Conservation (phyloP, 2,329 filamentous ascomycete species). For the Tolypocladium nubicola region DNA sequence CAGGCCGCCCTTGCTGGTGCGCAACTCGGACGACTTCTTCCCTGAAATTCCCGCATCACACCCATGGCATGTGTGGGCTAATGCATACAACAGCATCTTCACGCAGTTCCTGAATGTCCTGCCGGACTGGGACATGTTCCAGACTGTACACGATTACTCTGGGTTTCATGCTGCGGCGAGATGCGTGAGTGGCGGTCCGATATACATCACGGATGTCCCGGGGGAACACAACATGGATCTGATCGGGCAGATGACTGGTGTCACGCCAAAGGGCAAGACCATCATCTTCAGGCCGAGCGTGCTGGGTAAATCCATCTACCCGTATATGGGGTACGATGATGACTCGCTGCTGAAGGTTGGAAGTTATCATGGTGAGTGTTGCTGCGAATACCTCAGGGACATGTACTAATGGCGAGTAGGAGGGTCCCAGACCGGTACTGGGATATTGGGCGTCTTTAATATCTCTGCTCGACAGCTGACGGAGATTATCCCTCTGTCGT, state of each 20-base stretch:
- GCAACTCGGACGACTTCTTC: constrained; percentile 90
- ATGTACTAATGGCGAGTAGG: constrained; percentile 18
- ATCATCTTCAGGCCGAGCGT: constrained; percentile 72
- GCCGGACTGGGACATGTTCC: constrained; percentile 72
- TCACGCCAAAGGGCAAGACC: constrained; percentile 60
- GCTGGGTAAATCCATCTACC: constrained; percentile 59
- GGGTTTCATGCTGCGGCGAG: constrained; percentile 83
- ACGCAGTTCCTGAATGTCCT: constrained; percentile 78
- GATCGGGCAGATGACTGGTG: constrained; percentile 71
- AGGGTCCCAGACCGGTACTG: constrained; percentile 53
- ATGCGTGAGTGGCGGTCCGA: constrained; percentile 80
- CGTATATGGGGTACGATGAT: constrained; percentile 69
- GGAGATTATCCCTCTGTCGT: constrained; percentile 58
- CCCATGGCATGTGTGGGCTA: constrained; percentile 91
- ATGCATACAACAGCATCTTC: constrained; percentile 79
- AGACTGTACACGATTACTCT: constrained; percentile 56
- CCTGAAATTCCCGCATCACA: constrained; percentile 72
- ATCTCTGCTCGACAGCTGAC: constrained; percentile 50
- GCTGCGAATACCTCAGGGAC: too few species aligned
- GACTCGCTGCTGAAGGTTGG: constrained; percentile 64
- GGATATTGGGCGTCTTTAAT: constrained; percentile 81
- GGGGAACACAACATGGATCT: constrained; percentile 68
- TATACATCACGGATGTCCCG: constrained; percentile 88
- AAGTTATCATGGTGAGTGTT: constrained; percentile 57
- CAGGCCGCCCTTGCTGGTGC: constrained; percentile 60